These are phyloP conservation scores for Ophiostoma sp. DNA, from an alignment of 2,329 filamentous ascomycete genomes.

Conservation along the genomic window DNA sequence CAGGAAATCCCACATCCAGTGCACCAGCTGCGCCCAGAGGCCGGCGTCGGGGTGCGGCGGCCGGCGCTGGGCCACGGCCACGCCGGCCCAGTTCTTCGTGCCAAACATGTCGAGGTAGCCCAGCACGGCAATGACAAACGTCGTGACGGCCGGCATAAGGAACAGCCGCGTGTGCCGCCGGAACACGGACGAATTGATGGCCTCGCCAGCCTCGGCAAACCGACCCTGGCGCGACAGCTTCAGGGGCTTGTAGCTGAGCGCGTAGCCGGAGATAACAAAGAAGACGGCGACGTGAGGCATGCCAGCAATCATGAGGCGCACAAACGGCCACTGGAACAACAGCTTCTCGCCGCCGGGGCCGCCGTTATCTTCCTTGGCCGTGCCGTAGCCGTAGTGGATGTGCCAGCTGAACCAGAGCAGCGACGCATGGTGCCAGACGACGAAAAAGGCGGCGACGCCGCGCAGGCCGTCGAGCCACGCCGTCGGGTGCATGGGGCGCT, in stretches of 20 bases:
- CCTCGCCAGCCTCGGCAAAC: slow-evolving; percentile 24
- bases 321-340: slow-evolving; percentile 33
- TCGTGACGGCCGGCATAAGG: slow-evolving; percentile 24
- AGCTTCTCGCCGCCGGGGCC: slow-evolving; percentile 24
- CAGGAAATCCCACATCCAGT: slow-evolving; percentile 20
- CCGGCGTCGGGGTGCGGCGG: slow-evolving; percentile 19
- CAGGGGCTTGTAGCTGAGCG: slow-evolving; percentile 28
- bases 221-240: slow-evolving; percentile 25
- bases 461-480: slow-evolving; percentile 45
- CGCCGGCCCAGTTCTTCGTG: slow-evolving; percentile 21
- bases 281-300: slow-evolving; percentile 39
- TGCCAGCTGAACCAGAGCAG: slow-evolving; percentile 32
- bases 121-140: slow-evolving; percentile 19
- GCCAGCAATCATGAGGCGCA: slow-evolving; percentile 36
- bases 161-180: slow-evolving; percentile 27
- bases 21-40: slow-evolving; percentile 19
- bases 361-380: slow-evolving; percentile 21
- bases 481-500: slow-evolving; percentile 27
- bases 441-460: slow-evolving; percentile 51
- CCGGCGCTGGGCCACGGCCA: slow-evolving; percentile 20
- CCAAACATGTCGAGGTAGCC: slow-evolving; percentile 23
- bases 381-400: slow-evolving; percentile 31
- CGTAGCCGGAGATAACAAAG: slow-evolving; percentile 43
- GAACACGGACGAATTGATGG: slow-evolving; percentile 26
- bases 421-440: slow-evolving; percentile 45